Evolutionary conservation across 768 basidiomycete species (phyloP).

Genomic region (Termitomyces titanicus): DNA sequence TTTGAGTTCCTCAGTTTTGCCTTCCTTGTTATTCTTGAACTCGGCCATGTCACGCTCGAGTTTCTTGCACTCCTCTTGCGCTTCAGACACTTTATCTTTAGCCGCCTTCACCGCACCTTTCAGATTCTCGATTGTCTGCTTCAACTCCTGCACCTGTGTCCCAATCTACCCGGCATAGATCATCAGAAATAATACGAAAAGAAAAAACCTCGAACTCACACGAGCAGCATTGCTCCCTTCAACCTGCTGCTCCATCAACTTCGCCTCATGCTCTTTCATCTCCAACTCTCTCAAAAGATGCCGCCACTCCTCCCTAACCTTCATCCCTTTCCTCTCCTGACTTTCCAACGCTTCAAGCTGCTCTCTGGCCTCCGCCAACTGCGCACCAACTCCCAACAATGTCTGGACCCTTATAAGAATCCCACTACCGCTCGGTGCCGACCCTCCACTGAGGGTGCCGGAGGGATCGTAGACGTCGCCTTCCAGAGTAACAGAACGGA

Average conservation of each 20-base stretch:
- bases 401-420: slow-evolving; percentile 83
- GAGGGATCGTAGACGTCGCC: slow-evolving; percentile 97
- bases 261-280: slow-evolving; percentile 85
- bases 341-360: slow-evolving; percentile 49
- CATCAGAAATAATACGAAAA: not conserved
- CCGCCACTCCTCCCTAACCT: slow-evolving; percentile 60
- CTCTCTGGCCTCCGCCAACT: slow-evolving; percentile 45
- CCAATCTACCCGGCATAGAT: slow-evolving; percentile 53
- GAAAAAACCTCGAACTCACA: slow-evolving; percentile 41
- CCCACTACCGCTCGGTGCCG: slow-evolving; percentile 73
- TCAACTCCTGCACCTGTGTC: slow-evolving; percentile 71
- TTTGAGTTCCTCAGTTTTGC: slow-evolving; percentile 92
- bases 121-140: slow-evolving; percentile 58
- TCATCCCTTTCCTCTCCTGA: slow-evolving; percentile 49
- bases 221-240: slow-evolving; percentile 85
- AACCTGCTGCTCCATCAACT: slow-evolving; percentile 78
- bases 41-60: slow-evolving; percentile 97
- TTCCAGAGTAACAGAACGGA: slow-evolving; percentile 87
- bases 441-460: slow-evolving; percentile 89
- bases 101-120: slow-evolving; percentile 56
- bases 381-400: slow-evolving; percentile 62
- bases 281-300: slow-evolving; percentile 65
- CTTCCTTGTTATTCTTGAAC: slow-evolving; percentile 98
- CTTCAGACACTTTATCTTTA: slow-evolving; percentile 72
- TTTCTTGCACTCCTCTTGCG: slow-evolving; percentile 75